Percentiles rank a stretch among this genome's conserved stretches.
These are phyloP conservation scores for Dendrobium catenatum DNA, from an alignment of 106 monocot species.

Conservation along the genomic window DNA sequence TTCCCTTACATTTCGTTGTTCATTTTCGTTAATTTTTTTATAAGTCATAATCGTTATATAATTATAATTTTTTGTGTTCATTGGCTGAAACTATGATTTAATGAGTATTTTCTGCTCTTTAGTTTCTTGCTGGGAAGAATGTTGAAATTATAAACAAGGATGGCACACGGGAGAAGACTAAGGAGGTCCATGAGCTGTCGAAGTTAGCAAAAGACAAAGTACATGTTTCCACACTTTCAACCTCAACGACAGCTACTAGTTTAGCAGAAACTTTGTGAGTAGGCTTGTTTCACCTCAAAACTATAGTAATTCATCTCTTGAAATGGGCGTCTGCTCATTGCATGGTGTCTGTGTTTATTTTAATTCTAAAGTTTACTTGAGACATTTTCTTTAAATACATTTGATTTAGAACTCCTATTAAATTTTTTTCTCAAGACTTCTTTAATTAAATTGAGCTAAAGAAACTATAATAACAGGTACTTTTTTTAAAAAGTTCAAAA, in stretches of 20 bases:
- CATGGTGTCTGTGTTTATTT: no score
- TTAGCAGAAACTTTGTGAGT: slow-evolving; percentile 34
- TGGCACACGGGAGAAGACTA: slow-evolving; percentile 53
- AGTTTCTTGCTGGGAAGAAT: slow-evolving; percentile 70
- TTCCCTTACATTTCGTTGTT: not conserved
- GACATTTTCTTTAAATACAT: not conserved
- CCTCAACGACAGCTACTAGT: slow-evolving; percentile 10
- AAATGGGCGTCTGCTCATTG: not conserved
- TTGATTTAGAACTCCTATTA: no score
- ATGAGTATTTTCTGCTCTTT: not conserved
- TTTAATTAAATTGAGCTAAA: no score
- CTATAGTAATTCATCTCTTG: not conserved
- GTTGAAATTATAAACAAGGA: slow-evolving; percentile 66
- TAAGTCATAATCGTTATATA: no score
- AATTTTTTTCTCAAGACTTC: no score
- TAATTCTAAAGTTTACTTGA: not conserved
- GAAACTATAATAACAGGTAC: no score
- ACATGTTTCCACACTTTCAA: slow-evolving; percentile 19
- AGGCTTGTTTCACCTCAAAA: not conserved
- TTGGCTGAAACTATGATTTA: not conserved
- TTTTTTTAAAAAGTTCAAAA: no score
- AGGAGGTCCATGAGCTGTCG: slow-evolving; percentile 21
- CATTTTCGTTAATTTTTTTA: no score
- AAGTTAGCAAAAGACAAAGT: slow-evolving; percentile 21
- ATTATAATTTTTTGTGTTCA: no score